Percentiles rank a stretch among this genome's conserved stretches.
These are phyloP conservation scores for Bassia scoparia DNA, from an alignment of 148 eudicot species.

Conservation along the genomic window DNA sequence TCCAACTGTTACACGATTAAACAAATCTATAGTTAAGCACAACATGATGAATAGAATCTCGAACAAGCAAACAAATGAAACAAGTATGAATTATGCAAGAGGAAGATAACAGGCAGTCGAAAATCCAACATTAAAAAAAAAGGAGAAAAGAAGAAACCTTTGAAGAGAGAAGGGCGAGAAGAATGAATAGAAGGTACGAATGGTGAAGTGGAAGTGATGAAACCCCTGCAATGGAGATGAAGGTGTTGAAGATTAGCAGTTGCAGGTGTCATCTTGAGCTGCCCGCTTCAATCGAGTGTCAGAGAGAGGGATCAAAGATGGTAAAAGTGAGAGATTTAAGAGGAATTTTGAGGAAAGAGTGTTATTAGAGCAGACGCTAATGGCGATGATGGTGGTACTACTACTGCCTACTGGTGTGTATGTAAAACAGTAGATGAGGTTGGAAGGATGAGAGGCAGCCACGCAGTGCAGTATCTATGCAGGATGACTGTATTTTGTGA, in stretches of 20 bases:
- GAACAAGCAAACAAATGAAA: too few species aligned
- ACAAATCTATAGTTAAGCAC: too few species aligned
- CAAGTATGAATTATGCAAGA: too few species aligned
- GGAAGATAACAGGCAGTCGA: too few species aligned
- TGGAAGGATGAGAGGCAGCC: neutral
- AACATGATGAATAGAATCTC: too few species aligned
- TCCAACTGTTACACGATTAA: too few species aligned
- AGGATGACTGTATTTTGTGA: too few species aligned
- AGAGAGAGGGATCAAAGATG: neutral
- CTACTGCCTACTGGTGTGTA: neutral
- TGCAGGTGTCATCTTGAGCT: conserved; percentile 1
- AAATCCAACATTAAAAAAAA: too few species aligned
- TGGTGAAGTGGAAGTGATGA: neutral
- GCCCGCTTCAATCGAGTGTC: neutral
- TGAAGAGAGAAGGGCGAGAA: conserved; percentile 8
- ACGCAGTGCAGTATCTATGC: too few species aligned
- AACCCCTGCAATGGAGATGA: neutral
- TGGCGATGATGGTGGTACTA: too few species aligned
- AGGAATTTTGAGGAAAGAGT: neutral
- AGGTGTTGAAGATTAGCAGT: conserved; percentile 18
- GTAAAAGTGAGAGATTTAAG: neutral
- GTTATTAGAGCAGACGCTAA: too few species aligned
- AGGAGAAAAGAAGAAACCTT: conserved; percentile 6
- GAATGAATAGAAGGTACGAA: conserved; percentile 3
- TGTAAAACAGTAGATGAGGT: neutral